Evolutionary conservation across 2,329 filamentous ascomycete genomes (phyloP).

Genomic region (Septoria linicola): DNA sequence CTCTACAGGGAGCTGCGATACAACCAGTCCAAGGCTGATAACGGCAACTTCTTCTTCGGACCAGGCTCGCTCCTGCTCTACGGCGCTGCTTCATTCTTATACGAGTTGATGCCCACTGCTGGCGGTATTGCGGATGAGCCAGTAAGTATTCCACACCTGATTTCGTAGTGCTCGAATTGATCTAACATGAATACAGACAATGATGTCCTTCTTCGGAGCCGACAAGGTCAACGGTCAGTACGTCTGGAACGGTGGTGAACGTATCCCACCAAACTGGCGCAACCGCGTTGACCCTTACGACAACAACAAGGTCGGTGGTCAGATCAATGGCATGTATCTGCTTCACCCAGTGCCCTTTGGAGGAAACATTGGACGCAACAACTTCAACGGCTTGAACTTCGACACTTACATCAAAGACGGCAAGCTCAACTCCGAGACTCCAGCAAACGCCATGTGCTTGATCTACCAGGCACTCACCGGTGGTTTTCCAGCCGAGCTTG

Average conservation of each 20-base stretch:
- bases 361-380: slow-evolving; percentile 26
- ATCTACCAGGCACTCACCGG: slow-evolving; percentile 41
- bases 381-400: slow-evolving; percentile 31
- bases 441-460: slow-evolving; percentile 39
- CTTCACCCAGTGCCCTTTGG: slow-evolving; percentile 47
- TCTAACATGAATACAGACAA: slow-evolving; percentile 33
- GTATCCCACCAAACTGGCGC: slow-evolving; percentile 44
- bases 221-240: slow-evolving; percentile 42
- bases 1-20: slow-evolving; percentile 42
- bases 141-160: slow-evolving; percentile 22
- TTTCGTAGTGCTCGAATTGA: slow-evolving; percentile 15
- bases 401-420: slow-evolving; percentile 40
- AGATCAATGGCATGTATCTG: slow-evolving; percentile 44
- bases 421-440: slow-evolving; percentile 34
- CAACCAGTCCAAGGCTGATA: slow-evolving; percentile 40
- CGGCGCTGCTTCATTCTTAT: slow-evolving; percentile 45
- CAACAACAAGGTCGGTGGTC: slow-evolving; percentile 34
- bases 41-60: slow-evolving; percentile 46
- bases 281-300: slow-evolving; percentile 34
- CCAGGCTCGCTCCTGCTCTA: slow-evolving; percentile 41
- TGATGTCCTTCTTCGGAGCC: slow-evolving; percentile 47
- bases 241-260: slow-evolving; percentile 38
- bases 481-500: slow-evolving; percentile 16
- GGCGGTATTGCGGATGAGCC: slow-evolving; percentile 36
- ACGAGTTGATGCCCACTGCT: slow-evolving; percentile 41